Base-by-base conservation (phyloP, 495 filamentous ascomycete genomes). In the Penicillium daleae region DNA sequence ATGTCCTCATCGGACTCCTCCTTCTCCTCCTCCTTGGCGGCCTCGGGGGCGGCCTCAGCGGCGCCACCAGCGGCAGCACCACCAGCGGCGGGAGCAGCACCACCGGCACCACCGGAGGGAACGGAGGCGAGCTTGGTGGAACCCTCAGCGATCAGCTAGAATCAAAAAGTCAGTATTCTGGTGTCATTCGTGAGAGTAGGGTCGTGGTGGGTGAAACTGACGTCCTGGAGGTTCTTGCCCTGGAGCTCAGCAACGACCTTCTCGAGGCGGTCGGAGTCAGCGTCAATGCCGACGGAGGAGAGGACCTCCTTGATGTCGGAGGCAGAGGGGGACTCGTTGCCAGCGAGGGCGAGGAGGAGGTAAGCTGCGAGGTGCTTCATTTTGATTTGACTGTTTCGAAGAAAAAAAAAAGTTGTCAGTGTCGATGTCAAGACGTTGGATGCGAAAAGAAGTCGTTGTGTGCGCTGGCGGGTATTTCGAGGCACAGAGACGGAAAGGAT, bases 341-440 rank as follows among this genome's bases (percentile, higher is more conserved):
- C 95, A 75, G 86, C 95, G 69, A 98, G 87, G 84, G 83, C 82
- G 80, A 97, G 89, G 77, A 99, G 95, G 72, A 99, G 92, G 88
- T 97, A 99, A 75, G 95, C 93, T 77, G 95, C 96, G 83, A 99
- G 90, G 83, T 98, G 89, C 93, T 98, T 99, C 95, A 99, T 99
- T 92, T 89, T 94, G 83, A 80, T 73, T n/a, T 48, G 65, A 62
- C 69, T 79, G 59, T 59, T 49, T 17, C 49, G 12, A n/a, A 32
- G 59, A 63, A 64, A 62, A 64, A 60, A 64, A 64, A 62, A 64
- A 60, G 27, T 65, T 10, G 61, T 70, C 46, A 68, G 67, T 50
- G 44, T 35, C 31, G 27, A 63, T 31, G 12, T 57, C 49, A n/a
- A 62, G 7, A 62, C 33, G 52, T 61, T 44, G 54, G 31, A 49